phyloP scores from a whole-genome alignment of 192 early-diverging fungal genomes.

The Chytriomyces sp. region DNA sequence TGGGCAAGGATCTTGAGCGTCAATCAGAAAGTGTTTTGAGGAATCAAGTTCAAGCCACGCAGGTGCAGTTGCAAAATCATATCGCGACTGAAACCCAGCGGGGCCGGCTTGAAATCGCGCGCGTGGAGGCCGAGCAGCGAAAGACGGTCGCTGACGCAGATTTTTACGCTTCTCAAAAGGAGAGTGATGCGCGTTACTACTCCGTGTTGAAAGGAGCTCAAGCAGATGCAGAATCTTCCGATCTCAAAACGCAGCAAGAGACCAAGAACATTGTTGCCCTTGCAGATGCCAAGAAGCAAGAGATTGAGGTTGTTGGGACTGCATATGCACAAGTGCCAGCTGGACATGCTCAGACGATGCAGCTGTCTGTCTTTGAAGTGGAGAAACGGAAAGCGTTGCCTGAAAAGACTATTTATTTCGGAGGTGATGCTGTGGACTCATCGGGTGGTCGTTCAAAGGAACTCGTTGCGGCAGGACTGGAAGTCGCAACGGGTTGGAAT shows the following conservation, averaged over 20 bases:
- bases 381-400: conserved; percentile 53
- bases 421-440: conserved; percentile 12
- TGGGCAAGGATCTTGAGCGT: conserved; percentile 50
- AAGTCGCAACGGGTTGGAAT: conserved; percentile 2
- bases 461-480: neutral
- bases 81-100: conserved; percentile 51
- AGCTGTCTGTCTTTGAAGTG: conserved; percentile 43
- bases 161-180: conserved; percentile 35
- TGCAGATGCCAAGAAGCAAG: conserved; percentile 42
- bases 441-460: neutral
- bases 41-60: conserved; percentile 54
- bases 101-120: conserved; percentile 40
- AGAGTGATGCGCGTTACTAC: conserved; percentile 43
- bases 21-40: conserved; percentile 45
- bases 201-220: conserved; percentile 40
- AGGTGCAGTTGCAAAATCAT: conserved; percentile 46
- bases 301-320: conserved; percentile 40
- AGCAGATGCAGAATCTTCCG: conserved; percentile 44
- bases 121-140: conserved; percentile 44
- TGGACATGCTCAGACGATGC: conserved; percentile 49
- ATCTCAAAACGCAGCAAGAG: conserved; percentile 40
- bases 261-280: conserved; percentile 51
- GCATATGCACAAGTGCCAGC: conserved; percentile 39
- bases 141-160: conserved; percentile 47
- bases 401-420: conserved; percentile 47